Evolutionary conservation across 805 yeast genomes (phyloP).

Genomic region (Candida dajiaensis): DNA sequence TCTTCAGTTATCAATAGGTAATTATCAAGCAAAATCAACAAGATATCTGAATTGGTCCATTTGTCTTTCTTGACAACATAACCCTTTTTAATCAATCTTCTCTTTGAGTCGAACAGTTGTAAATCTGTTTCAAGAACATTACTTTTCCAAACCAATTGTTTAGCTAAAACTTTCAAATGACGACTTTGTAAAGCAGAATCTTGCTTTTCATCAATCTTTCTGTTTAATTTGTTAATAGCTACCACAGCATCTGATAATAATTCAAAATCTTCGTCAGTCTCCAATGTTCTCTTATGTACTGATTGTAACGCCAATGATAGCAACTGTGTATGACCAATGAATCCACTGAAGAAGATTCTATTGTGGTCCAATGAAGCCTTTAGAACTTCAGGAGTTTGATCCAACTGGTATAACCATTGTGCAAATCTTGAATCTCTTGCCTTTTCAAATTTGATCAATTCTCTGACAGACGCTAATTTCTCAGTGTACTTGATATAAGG

Average conservation of each 20-base stretch:
- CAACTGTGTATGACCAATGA: constrained; percentile 48
- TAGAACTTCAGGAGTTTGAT: constrained; percentile 40
- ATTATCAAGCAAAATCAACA: constrained; percentile 62
- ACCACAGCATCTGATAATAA: constrained; percentile 47
- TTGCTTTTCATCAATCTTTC: constrained; percentile 55
- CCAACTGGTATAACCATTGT: constrained; percentile 49
- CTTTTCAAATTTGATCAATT: constrained; percentile 43
- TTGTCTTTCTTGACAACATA: constrained; percentile 55
- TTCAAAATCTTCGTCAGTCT: constrained; percentile 45
- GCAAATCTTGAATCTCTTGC: constrained; percentile 39
- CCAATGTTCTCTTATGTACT: constrained; percentile 43
- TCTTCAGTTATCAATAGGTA: constrained; percentile 60
- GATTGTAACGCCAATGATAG: constrained; percentile 60
- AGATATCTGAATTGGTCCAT: constrained; percentile 48
- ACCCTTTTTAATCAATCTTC: constrained; percentile 56
- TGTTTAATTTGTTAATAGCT: constrained; percentile 48
- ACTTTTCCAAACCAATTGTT: constrained; percentile 48
- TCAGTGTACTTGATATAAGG: constrained; percentile 56
- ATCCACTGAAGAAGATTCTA: constrained; percentile 50
- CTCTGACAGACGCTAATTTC: constrained; percentile 54
- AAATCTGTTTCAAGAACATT: constrained; percentile 40
- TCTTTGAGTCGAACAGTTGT: constrained; percentile 44
- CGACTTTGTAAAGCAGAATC: constrained; percentile 54
- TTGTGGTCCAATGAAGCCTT: constrained; percentile 42
- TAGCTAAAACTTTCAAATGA: constrained; percentile 46